phyloP scores from a whole-genome alignment of 225 moss, liverwort and hornwort species.

The Bryum argenteum region DNA sequence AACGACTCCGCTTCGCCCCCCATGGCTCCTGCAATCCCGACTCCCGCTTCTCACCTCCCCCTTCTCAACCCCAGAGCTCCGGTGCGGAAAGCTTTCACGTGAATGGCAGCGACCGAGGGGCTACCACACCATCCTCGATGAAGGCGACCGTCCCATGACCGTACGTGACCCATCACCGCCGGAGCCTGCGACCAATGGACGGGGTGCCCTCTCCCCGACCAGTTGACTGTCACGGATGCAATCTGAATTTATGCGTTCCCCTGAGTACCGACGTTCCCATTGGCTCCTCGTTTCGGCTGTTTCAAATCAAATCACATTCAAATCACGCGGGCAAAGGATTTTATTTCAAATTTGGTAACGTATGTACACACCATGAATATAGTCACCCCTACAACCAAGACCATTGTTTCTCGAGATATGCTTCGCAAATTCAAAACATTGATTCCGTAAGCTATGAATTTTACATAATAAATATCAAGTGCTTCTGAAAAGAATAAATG shows the following conservation, averaged over 20 bases:
- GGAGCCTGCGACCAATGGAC: not conserved
- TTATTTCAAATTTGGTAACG: not conserved
- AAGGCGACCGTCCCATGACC: too few relatives aligned
- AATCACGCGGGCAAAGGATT: not conserved
- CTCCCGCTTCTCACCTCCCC: not conserved
- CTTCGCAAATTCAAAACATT: too few relatives aligned
- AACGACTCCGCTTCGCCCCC: constrained; percentile 36
- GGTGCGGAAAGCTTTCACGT: not conserved
- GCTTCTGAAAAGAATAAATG: too few relatives aligned
- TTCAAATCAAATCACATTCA: not conserved
- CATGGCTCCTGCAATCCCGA: constrained; percentile 27
- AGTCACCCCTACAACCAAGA: too few relatives aligned
- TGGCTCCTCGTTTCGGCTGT: too few relatives aligned
- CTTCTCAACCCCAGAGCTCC: constrained; percentile 17
- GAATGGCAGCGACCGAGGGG: constrained; percentile 9
- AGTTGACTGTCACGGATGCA: not conserved
- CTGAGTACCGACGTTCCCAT: not conserved
- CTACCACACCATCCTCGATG: not conserved
- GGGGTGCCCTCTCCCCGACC: not conserved
- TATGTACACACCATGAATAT: too few relatives aligned
- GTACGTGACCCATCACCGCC: not conserved
- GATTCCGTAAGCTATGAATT: too few relatives aligned
- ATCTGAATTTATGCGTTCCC: not conserved
- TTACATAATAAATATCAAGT: too few relatives aligned
- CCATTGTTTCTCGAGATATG: too few relatives aligned